Evolutionary conservation across 805 yeast genomes (phyloP).

Genomic region (Candida chilensis): DNA sequence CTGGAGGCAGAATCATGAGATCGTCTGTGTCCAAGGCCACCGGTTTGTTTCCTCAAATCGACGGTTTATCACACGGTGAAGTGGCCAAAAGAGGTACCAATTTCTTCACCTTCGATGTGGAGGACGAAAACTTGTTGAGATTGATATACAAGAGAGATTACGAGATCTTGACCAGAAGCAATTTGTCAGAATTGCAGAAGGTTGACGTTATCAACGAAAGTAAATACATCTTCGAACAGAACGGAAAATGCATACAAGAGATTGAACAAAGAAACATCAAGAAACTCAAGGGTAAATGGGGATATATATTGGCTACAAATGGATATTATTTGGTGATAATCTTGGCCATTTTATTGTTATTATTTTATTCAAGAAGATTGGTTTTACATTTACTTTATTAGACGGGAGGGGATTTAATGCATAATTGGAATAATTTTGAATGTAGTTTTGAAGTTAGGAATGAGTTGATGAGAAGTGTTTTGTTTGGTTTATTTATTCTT

Average conservation of each 20-base stretch:
- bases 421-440: too few species aligned
- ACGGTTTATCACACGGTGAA: slow-evolving; percentile 57
- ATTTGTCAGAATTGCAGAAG: slow-evolving; percentile 65
- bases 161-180: slow-evolving; percentile 66
- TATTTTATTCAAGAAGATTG: slow-evolving; percentile 24
- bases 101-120: slow-evolving; percentile 62
- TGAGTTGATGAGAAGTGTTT: too few species aligned
- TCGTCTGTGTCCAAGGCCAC: slow-evolving; percentile 57
- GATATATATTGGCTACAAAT: slow-evolving; percentile 42
- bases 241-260: slow-evolving; percentile 52
- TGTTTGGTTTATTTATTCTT: too few species aligned
- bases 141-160: slow-evolving; percentile 63
- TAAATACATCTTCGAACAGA: slow-evolving; percentile 54
- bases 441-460: too few species aligned
- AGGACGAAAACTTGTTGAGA: slow-evolving; percentile 59
- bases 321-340: slow-evolving; percentile 37
- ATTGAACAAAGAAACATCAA: slow-evolving; percentile 57
- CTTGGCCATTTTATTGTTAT: slow-evolving; percentile 17
- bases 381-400: slow-evolving; percentile 5
- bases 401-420: too few species aligned
- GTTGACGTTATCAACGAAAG: slow-evolving; percentile 61
- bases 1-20: slow-evolving; percentile 73
- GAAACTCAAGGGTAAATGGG: slow-evolving; percentile 44
- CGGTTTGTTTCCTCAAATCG: slow-evolving; percentile 68
- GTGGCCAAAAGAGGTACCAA: slow-evolving; percentile 56